Evolutionary conservation across 176 grass and related monocot species (phyloP), one percentile per base, ranked within the genome.

Genomic region (Zea luxurians): DNA sequence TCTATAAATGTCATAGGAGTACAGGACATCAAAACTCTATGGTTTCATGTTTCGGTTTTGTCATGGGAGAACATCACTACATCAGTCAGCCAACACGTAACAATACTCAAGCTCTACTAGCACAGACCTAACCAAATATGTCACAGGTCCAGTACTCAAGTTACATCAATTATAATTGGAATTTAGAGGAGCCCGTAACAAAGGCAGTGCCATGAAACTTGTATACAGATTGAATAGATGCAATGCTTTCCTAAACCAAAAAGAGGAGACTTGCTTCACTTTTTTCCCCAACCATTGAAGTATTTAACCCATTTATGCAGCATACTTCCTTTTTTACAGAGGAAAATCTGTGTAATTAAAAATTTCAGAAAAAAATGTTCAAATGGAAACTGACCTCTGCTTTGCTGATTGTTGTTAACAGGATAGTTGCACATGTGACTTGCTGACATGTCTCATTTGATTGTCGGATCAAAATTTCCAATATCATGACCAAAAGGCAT

Each of bases 391-490:
- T 90, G 48, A 94, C 89, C 89, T 89, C 80, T 89, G 80, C 77
- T 89, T 87, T 83, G 85, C 82, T 91, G 81, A 63, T 83, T 94
- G 60, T 88, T 85, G 80, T 76, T 86, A 79, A 86, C 86, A 91
- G 75, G 84, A 76, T 94, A 89, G 75, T 72, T 72, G 60, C 70
- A 86, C 72, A 83, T 86, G 82, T 84, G 86, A 91, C 78, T 77
- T 67, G 73, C 62, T 68, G 91, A 84, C 49, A 62, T 64, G 52
- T 83, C 78, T 62, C 77, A 50, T 73, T 74, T 84, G 55, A 84
- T 72, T 80, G 79, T 82, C 78, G 74, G 85, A 71, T 82, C 71
- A 55, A 70, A 59, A 87, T 88, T 89, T 79, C 86, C 92, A 87
- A 90, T 81, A 52, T 87, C 89, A 86, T 86, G 83, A 61, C 65